Evolutionary conservation across 176 grass and related monocot genomes (phyloP), one percentile per base, ranked within the genome.

Genomic region (Juncus inflexus): DNA sequence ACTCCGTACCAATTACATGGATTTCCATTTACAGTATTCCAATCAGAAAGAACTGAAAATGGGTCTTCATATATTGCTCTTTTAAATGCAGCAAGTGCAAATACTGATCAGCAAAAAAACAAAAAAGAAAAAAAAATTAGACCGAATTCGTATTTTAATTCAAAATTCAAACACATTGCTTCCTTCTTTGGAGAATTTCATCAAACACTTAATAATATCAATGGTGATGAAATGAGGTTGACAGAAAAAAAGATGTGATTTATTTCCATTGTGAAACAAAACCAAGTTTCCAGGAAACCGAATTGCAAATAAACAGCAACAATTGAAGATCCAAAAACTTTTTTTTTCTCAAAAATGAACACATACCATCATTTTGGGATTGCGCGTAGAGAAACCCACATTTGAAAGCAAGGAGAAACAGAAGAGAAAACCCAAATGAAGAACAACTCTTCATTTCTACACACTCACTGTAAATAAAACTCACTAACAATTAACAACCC

Each of bases 1-100:
- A 92, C 94, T 39, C 85, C 94, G 54, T 74, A 77, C 94, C 94
- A 99, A 72, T 78, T 84, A 75, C 94, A 99, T 64, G 94, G 82
- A 75, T 86, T 74, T 39, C 60, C 71, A 55, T 84, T 80, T 9
- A 64, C 35, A 35, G 64, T 62, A 61, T 58, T 86, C 94, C 94
- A 99, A 69, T 99, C 94, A 15, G 94, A 86, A 35, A 99, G 86
- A 62, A 67, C 72, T 9, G 88, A 82, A 35, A 55, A 59, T 63
- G 94, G 94, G 62, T 92, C 94, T 38, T 99, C 94, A 62, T 92
- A 77, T 67, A 91, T 79, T 11, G 80, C 80, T 52, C 72, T 75
- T 66, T 82, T 92, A 73, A 99, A 92, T 35, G 83, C 78, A 59
- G 77, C 60, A 10, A 99, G 88, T 58, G 75, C 77, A 60, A 66